Conservation (phyloP, 1,284 basidiomycete species). For the Schizophyllum commune region DNA sequence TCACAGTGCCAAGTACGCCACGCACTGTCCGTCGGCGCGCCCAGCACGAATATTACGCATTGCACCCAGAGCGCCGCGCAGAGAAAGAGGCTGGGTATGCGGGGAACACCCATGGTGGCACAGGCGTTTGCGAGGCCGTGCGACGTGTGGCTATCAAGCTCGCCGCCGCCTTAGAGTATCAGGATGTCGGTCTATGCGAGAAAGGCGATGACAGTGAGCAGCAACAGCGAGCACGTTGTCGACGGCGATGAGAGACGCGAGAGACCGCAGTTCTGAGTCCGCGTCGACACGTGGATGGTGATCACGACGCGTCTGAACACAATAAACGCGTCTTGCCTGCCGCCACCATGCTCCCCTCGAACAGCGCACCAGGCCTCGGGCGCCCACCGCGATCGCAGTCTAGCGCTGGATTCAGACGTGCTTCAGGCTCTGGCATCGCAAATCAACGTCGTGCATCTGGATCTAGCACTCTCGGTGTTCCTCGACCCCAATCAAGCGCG, state of each 20-base stretch:
- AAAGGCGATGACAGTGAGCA: background rate
- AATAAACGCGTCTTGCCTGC: background rate
- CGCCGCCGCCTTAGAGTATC: background rate
- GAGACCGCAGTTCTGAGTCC: background rate
- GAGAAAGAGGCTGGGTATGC: background rate
- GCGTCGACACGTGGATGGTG: background rate
- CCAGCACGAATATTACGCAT: background rate
- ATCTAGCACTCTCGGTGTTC: background rate
- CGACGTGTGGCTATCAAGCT: background rate
- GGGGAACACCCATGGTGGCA: background rate
- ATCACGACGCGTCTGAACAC: background rate
- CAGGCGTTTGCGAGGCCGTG: background rate
- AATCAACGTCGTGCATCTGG: background rate
- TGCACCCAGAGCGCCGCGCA: background rate
- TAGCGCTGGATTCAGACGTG: background rate
- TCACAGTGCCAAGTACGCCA: background rate
- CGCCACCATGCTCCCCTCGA: background rate
- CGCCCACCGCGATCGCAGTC: background rate
- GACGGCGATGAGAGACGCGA: too few relatives aligned
- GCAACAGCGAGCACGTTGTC: background rate
- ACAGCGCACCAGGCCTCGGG: background rate
- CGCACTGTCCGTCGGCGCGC: background rate
- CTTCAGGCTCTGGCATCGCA: background rate
- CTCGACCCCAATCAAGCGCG: slow-evolving; percentile 23
- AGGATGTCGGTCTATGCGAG: background rate